Percentiles rank a stretch among this genome's conserved stretches.
Conservation (phyloP, 1,284 basidiomycete species). For the Malassezia furfur region DNA sequence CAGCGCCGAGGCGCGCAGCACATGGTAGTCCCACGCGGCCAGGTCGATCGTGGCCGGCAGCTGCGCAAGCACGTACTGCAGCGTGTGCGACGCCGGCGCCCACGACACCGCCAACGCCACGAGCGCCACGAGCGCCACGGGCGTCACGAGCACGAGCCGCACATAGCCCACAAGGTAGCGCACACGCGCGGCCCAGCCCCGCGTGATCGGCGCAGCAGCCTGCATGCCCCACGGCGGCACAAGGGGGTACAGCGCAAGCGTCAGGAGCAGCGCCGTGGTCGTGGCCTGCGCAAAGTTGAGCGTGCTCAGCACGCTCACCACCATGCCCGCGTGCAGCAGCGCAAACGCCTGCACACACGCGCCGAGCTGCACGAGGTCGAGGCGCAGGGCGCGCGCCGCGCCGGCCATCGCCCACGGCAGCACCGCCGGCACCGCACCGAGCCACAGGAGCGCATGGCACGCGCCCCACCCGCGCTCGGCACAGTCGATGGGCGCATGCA, state of each 20-base stretch:
- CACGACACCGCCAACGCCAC: conserved; percentile 2
- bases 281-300: conserved; percentile 36
- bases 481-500: conserved; percentile 2
- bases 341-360: conserved; percentile 31
- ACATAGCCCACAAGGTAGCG: not conserved
- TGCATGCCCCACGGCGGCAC: not conserved
- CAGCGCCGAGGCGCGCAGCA: conserved; percentile 8
- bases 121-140: not conserved
- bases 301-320: conserved; percentile 28
- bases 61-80: not conserved
- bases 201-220: not conserved
- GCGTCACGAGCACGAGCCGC: not conserved
- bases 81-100: not conserved
- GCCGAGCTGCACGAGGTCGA: conserved; percentile 16
- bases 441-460: not conserved
- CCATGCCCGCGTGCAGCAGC: conserved; percentile 33
- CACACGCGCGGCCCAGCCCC: not conserved
- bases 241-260: conserved; percentile 13
- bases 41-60: not conserved
- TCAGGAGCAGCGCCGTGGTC: conserved; percentile 11
- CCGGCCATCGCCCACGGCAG: not conserved
- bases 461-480: not conserved
- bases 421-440: not conserved
- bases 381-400: not conserved
- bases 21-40: conserved; percentile 14